Evolutionary conservation across 2,329 filamentous ascomycete genomes (phyloP), one percentile per base, ranked within the genome.

Genomic region (Fusarium penzigii): DNA sequence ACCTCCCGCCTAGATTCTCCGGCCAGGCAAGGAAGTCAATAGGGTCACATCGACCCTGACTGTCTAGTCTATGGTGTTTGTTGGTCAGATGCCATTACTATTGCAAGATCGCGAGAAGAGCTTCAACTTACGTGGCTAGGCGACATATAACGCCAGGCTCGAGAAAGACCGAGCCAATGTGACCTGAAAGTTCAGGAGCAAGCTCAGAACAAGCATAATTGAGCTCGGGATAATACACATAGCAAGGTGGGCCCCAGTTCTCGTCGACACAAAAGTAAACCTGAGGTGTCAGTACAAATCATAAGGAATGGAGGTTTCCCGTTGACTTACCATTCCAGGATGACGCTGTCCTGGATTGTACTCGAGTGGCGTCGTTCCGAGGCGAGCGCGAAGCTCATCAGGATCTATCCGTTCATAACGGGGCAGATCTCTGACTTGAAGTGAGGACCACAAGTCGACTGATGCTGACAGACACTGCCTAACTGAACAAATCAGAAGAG

Each of bases 221-320:
- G 14, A 65, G 63, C 14, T 61, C 47, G 13, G 59, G 61, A 10
- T 52, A 49, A 42, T 65, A 63, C 14, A 46, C 51, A 41, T 55
- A 65, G 54, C 63, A 65, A 14, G 59, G 58, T 5, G 56, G 49
- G 13, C 58, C 58, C 61, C 63, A 65, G 42, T 65, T 65, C 49
- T 65, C 61, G 4, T 58, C 63, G 12, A 45, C 55, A 34, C 63
- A 65, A 42, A 65, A 65, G 52, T 65, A 65, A 17, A 65, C 55
- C 63, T 65, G 16, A n/a, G n/a, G 13, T 29, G 12, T 29, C 13
- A 16, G 65, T 42, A 65, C 42, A 38, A 9, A 32, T 14, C 6
- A 7, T 4, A 14, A 17, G 4, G 11, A 25, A 7, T 16, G 14
- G 14, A 5, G 11, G 17, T 16, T 5, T 17, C 10, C 9, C 32